A percentile compares a stretch with the other conserved stretches of the same genome.
These are phyloP conservation scores for Mimosa pudica DNA, from an alignment of 306 rosid species.

Conservation along the genomic window DNA sequence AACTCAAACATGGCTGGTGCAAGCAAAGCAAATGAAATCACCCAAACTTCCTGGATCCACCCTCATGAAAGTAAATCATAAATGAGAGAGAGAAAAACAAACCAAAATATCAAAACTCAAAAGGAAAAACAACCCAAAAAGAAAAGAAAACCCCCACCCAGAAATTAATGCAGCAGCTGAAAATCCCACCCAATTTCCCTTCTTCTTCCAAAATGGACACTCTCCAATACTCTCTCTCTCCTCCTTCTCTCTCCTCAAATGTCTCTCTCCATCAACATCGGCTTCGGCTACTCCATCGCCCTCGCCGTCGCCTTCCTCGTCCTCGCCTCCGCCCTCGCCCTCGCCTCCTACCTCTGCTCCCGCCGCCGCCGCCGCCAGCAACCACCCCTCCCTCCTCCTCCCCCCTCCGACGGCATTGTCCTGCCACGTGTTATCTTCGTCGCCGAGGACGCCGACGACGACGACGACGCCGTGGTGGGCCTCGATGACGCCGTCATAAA, in stretches of 20 bases:
- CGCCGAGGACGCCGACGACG: slow-evolving; percentile 66
- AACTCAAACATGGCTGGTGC: not conserved
- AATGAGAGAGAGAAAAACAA: not conserved
- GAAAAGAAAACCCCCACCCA: not conserved
- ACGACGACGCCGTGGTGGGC: slow-evolving; percentile 49
- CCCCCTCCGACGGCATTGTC: slow-evolving; percentile 61
- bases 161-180: slow-evolving; percentile 84
- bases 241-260: slow-evolving; percentile 20
- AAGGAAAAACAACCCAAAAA: not conserved
- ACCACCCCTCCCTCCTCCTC: slow-evolving; percentile 80
- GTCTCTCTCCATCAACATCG: slow-evolving; percentile 56
- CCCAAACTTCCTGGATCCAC: not conserved
- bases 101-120: slow-evolving; percentile 17
- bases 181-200: slow-evolving; percentile 62
- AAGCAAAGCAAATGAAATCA: not conserved
- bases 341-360: slow-evolving; percentile 84
- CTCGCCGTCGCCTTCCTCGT: slow-evolving; percentile 85
- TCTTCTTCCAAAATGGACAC: slow-evolving; percentile 38
- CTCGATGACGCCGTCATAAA: slow-evolving; percentile 69
- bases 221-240: slow-evolving; percentile 27
- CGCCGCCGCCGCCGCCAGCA: slow-evolving; percentile 70
- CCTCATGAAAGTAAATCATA: too few species aligned
- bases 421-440: slow-evolving; percentile 80
- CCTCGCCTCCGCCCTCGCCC: slow-evolving; percentile 75
- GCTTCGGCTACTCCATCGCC: slow-evolving; percentile 95